Base-by-base conservation (phyloP, 1,139 yeast species). In the Sugiyamaella novakii region DNA sequence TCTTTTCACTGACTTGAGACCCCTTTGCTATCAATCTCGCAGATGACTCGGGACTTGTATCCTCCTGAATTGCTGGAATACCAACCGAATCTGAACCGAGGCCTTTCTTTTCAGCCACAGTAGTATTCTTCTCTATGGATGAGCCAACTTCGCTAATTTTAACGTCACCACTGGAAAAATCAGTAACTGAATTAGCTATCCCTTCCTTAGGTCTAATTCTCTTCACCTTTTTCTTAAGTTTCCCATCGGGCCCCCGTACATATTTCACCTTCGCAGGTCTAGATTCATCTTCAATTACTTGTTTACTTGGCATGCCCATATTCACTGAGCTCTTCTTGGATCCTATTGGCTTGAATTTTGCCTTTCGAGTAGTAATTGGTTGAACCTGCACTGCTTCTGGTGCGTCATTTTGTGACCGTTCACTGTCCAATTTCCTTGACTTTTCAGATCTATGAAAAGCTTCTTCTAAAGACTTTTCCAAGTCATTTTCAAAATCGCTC, bases 241-340 rank as follows among this genome's bases (percentile, higher is more conserved):
- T 31, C 5, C 45, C 45, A 31, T 41, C 45, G 4, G 45, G 45
- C 24, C 38, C 45, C 18, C 45, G 45, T 19, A 41, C 45, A 15
- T 41, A 41, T 41, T 41, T 41, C 14, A 41, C 38, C 19, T 30
- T 41, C 4, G 29, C 31, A 31, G 24, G 4, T 19, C 22, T n/a
- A 25, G 10, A 14, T 10, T 15, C 27, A 15, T 15, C 22, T n/a
- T 25, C 14, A 5, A 25, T 22, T 7, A 11, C 6, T 34, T 14
- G 3, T 34, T 5, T 17, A 3, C n/a, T 5, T 37, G 5, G n/a
- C 22, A 25, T 8, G 7, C n/a, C 10, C 3, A 2, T 14, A n/a
- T 12, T 15, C 7, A 21, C 5, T 15, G 15, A 4, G 6, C n/a
- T 29, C 1, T 18, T 30, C n/a, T 30, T 41, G 12, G 18, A 11